Evolutionary conservation across 768 basidiomycete species (phyloP), one percentile per base, ranked within the genome.

Genomic region (Mycena galopus): DNA sequence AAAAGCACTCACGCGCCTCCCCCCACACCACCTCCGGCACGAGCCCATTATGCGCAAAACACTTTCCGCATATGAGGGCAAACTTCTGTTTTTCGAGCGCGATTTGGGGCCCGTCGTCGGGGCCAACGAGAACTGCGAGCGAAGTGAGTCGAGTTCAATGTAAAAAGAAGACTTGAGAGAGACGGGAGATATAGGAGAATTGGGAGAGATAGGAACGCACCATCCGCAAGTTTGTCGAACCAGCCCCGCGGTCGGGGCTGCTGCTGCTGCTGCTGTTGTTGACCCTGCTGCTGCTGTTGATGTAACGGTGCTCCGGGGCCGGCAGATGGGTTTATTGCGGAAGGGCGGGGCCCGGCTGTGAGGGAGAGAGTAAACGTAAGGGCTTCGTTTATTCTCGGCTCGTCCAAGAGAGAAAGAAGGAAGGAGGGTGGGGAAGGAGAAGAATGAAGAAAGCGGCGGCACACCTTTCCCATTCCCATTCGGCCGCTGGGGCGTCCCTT

Each of bases 191-290:
- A n/a, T 47, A 2, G n/a, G 44, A n/a, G 17, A 47, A 21, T 7
- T 1, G n/a, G 19, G 44, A n/a, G 21, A n/a, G 19, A n/a, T n/a
- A n/a, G 7, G 44, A n/a, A 27, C 50, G 25, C 25, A 51, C 50
- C 93, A 79, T 97, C 96, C 0, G 95, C 96, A 29, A 97, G 79
- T 76, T 93, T 94, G 83, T 97, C 96, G 77, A 92, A 94, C 93
- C 95, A 94, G 51, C 90, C 91, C 74, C 94, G 94, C 58, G 88
- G 90, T 17, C 90, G 88, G 11, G 86, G 88, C 58, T 88, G 90
- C 17, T 29, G 53, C 10, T 19, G 23, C 50, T 23, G 23, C 50
- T 8, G 23, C n/a, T 27, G n/a, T n/a, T n/a, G n/a, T n/a, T n/a
- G n/a, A n/a, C n/a, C n/a, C n/a, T n/a, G n/a, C n/a, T n/a, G 50